Conservation (phyloP, 176 grass and related monocot species). For the Carex myosuroides region DNA sequence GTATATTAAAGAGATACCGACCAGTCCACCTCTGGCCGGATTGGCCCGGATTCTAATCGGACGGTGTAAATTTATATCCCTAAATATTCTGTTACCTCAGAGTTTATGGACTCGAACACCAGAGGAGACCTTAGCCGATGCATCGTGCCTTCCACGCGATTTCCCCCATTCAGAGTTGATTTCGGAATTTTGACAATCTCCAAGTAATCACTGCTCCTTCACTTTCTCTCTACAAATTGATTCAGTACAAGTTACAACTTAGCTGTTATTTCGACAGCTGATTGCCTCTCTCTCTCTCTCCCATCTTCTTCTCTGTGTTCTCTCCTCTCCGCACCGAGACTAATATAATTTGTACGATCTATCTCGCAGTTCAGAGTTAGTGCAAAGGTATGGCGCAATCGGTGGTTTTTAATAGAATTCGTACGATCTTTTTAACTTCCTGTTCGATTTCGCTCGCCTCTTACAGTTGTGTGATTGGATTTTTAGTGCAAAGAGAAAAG, state of each 20-base stretch:
- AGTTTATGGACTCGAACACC: no score
- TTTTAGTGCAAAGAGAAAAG: not conserved
- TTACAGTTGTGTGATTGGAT: not conserved
- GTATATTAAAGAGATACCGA: no score
- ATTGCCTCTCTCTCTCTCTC: not conserved
- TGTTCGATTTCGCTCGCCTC: not conserved
- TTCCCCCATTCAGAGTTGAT: not conserved
- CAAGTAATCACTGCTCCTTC: not conserved
- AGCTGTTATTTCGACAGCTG: not conserved
- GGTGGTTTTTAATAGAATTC: not conserved
- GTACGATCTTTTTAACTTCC: not conserved
- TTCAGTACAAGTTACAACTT: not conserved
- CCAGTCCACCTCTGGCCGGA: no score
- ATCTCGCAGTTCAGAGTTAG: not conserved
- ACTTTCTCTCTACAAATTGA: not conserved
- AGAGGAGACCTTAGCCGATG: not conserved
- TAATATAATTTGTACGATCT: not conserved
- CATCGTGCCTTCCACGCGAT: slow-evolving; percentile 3
- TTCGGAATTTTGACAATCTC: not conserved
- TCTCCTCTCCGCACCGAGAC: not conserved
- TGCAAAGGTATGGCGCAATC: not conserved
- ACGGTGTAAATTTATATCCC: no score
- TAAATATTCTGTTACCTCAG: no score
- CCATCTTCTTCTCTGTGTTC: not conserved
- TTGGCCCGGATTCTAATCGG: no score